Evolutionary conservation across 441 rosid genomes (phyloP).

Genomic region (Hura crepitans): DNA sequence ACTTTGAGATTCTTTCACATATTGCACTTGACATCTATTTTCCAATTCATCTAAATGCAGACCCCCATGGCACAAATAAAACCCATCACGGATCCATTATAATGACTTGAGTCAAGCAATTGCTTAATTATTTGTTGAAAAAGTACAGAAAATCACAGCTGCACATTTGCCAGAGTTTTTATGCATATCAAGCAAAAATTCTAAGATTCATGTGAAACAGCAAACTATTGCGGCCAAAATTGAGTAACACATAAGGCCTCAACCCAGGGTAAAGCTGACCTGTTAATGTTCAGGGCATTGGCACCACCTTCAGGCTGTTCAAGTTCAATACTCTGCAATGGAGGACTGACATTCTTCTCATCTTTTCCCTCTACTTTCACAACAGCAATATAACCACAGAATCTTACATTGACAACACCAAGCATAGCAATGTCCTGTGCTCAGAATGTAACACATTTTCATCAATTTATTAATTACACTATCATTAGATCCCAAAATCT

Average conservation of each 20-base stretch:
- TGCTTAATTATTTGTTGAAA: not conserved
- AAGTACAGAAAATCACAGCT: too few species aligned
- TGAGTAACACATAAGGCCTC: not conserved
- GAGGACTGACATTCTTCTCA: slow-evolving; percentile 31
- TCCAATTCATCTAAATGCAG: not conserved
- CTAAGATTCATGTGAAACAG: slow-evolving; percentile 3
- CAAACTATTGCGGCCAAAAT: not conserved
- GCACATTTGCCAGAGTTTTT: too few species aligned
- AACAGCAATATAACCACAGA: slow-evolving; percentile 50
- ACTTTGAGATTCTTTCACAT: not conserved
- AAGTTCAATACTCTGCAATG: slow-evolving; percentile 41
- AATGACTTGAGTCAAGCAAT: slow-evolving; percentile 5
- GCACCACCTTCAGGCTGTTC: slow-evolving; percentile 72
- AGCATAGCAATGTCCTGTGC: slow-evolving; percentile 54
- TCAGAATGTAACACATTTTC: slow-evolving; percentile 18
- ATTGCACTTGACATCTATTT: not conserved
- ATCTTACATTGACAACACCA: slow-evolving; percentile 50
- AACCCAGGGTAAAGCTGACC: slow-evolving; percentile 29
- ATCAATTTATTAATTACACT: not conserved
- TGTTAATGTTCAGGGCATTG: slow-evolving; percentile 56
- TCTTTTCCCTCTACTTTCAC: slow-evolving; percentile 47
- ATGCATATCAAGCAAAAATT: not conserved
- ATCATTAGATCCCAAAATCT: not conserved
- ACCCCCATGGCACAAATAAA: not conserved
- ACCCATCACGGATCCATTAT: not conserved